Evolutionary conservation across 192 early-diverging fungal species (phyloP).

Genomic region (Backusella macrospora): DNA sequence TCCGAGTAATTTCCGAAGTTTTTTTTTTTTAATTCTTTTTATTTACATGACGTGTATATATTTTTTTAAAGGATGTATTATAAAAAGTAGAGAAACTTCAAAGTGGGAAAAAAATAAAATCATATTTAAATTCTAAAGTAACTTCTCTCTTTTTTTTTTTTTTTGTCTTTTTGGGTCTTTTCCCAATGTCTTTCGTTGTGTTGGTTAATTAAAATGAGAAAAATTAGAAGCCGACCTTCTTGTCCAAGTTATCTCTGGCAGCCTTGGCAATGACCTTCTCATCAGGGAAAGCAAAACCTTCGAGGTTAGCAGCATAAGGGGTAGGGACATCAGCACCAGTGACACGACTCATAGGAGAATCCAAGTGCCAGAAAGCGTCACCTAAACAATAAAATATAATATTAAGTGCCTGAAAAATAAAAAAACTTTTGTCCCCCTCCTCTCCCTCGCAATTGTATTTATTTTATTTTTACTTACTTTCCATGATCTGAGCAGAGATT

Average conservation of each 20-base stretch:
- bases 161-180: background rate
- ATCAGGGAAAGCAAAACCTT: constrained; percentile 85
- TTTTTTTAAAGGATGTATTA: constrained; percentile 4
- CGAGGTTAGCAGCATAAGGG: constrained; percentile 95
- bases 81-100: constrained; percentile 12
- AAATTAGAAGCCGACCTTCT: constrained; percentile 37
- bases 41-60: constrained; percentile 15
- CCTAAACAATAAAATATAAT: constrained; percentile 28
- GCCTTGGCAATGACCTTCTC: constrained; percentile 82
- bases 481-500: constrained; percentile 95
- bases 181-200: background rate
- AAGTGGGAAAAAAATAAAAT: background rate
- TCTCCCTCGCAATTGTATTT: background rate
- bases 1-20: constrained; percentile 8
- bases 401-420: background rate
- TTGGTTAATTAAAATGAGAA: constrained; percentile 11
- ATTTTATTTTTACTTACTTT: constrained; percentile 46
- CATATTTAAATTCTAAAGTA: constrained; percentile 8
- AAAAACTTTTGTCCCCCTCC: background rate
- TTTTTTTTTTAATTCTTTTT: background rate
- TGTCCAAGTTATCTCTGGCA: constrained; percentile 66
- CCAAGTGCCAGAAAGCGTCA: constrained; percentile 94
- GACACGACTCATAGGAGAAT: constrained; percentile 91
- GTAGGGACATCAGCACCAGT: constrained; percentile 98
- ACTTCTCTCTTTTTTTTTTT: background rate